These are phyloP conservation scores for Pseudogymnoascus sp. DNA, from an alignment of 2,329 filamentous ascomycete genomes.

Conservation along the genomic window DNA sequence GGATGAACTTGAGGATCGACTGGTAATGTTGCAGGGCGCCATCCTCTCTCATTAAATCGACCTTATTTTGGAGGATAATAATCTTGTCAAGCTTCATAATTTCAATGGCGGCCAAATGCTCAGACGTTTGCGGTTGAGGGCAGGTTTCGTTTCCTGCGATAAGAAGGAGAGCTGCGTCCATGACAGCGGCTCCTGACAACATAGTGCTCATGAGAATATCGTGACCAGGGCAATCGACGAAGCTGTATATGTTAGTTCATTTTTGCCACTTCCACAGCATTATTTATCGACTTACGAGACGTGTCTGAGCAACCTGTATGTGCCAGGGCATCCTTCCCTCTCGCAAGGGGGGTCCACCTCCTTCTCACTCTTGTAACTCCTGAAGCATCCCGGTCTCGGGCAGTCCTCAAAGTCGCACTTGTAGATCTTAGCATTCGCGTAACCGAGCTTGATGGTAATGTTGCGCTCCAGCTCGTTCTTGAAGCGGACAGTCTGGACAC, in stretches of 20 bases:
- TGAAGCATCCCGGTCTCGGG: slow-evolving; percentile 89
- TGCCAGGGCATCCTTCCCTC: slow-evolving; percentile 81
- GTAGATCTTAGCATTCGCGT: slow-evolving; percentile 99
- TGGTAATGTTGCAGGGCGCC: slow-evolving; percentile 89
- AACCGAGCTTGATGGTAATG: slow-evolving; percentile 99
- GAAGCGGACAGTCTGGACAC: slow-evolving; percentile 97
- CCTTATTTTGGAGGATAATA: slow-evolving; percentile 99
- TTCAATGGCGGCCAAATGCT: slow-evolving; percentile 97
- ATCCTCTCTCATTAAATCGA: slow-evolving; percentile 96
- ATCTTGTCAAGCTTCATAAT: slow-evolving; percentile 99
- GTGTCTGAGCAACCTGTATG: slow-evolving; percentile 80
- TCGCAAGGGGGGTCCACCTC: slow-evolving; percentile 96
- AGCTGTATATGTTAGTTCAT: slow-evolving; percentile 44
- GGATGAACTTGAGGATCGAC: slow-evolving; percentile 96
- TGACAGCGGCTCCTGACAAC: slow-evolving; percentile 98
- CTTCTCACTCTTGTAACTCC: slow-evolving; percentile 98
- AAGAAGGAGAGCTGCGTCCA: slow-evolving; percentile 93
- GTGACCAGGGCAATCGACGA: slow-evolving; percentile 98
- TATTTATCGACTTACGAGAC: slow-evolving; percentile 62
- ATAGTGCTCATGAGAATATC: slow-evolving; percentile 99
- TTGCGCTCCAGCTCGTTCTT: slow-evolving; percentile 99
- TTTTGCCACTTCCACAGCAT: background rate
- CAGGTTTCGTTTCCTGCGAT: slow-evolving; percentile 98
- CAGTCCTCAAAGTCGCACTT: slow-evolving; percentile 90
- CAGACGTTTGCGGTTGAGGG: slow-evolving; percentile 95